Percentiles rank a stretch among this genome's conserved stretches.
Evolutionary conservation across 2,329 filamentous ascomycete genomes (phyloP).

Genomic region (Venturia nashicola): DNA sequence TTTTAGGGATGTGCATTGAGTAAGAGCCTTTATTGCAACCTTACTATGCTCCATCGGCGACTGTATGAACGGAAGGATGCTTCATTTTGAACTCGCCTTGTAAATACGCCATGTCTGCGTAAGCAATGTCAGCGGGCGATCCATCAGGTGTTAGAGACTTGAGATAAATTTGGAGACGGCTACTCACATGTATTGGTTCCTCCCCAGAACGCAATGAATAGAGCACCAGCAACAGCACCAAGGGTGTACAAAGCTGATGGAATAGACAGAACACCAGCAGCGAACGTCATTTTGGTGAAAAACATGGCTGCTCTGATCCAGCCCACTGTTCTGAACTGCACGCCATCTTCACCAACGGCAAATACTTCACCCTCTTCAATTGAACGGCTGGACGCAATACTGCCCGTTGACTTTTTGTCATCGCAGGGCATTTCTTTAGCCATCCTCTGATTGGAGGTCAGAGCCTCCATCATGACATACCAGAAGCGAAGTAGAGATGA

Average conservation of each 20-base stretch:
- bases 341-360: background rate
- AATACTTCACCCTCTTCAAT: background rate
- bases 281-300: slow-evolving; percentile 12
- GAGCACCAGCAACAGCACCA: slow-evolving; percentile 12
- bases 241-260: slow-evolving; percentile 13
- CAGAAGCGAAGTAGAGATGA: background rate
- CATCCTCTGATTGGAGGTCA: background rate
- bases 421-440: background rate
- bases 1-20: background rate
- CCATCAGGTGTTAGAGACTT: background rate
- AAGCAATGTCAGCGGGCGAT: too few species aligned
- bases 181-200: slow-evolving; percentile 12
- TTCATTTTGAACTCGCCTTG: slow-evolving; percentile 14
- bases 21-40: background rate
- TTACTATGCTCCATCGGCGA: slow-evolving; percentile 12
- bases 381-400: background rate
- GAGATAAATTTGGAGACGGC: background rate
- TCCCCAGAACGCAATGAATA: slow-evolving; percentile 12
- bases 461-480: background rate
- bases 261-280: slow-evolving; percentile 13
- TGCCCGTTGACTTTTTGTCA: background rate
- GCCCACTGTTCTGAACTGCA: background rate
- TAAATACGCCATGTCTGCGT: slow-evolving; percentile 10
- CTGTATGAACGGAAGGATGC: slow-evolving; percentile 13
- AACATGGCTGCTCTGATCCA: background rate